Evolutionary conservation across 345 rosid species (phyloP), one percentile per base, ranked within the genome.

Genomic region (Linum usitatissimum): DNA sequence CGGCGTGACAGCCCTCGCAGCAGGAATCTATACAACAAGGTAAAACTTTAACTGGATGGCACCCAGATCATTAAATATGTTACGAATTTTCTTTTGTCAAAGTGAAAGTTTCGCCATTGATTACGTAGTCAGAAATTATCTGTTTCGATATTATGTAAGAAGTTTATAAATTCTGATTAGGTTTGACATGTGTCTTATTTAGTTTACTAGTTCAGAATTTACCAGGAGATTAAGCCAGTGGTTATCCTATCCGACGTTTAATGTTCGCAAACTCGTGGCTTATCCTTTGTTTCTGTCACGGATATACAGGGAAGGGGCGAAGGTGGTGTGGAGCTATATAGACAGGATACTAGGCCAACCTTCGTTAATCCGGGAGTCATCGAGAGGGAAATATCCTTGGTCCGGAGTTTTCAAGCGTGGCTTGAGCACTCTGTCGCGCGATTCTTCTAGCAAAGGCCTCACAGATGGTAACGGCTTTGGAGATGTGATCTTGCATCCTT

Each of bases 311-410:
- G 99, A 93, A 87, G 99, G 99, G 40, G 99, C 99, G 23, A 87
- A 76, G 78, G 99, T 93, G 73, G 77, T 93, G 36, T 93, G 99
- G 99, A 83, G 99, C 72, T 93, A 93, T 10, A 94, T 93, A 38
- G 97, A 93, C 76, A 86, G 99, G 79, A 80, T 93, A 76, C 74
- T 93, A 75, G 99, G 99, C 39, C 99, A 90, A 71, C 99, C 99
- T 61, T 87, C 97, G n/a, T 81, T 93, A 30, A 87, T 93, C 61
- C 80, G 99, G 76, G 99, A 93, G 75, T 93, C 99, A 6, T 93
- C 99, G n/a, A 78, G 94, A 66, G 96, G 99, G 64, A 93, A 87
- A 63, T 93, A 93, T 66, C 99, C 99, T 75, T 93, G 99, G 99
- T 89, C 97, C 36, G 94, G 97, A 55, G 34, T 76, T 34, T 30